A percentile compares a stretch with the other conserved stretches of the same genome.
Evolutionary conservation across 1,284 basidiomycete genomes (phyloP).

Genomic region (Sporisorium exsertum): DNA sequence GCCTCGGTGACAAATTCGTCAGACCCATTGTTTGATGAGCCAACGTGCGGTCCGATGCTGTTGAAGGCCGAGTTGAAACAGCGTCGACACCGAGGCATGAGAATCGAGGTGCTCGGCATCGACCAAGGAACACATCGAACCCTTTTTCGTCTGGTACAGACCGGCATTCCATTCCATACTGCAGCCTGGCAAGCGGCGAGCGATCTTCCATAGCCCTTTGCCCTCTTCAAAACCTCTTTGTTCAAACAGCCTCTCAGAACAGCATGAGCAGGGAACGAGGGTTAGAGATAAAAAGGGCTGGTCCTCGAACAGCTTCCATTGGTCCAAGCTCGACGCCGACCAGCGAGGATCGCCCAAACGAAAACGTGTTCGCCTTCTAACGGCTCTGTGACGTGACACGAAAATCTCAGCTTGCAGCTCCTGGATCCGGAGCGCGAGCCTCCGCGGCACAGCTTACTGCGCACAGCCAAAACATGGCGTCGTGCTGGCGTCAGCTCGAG

Average conservation of each 20-base stretch:
- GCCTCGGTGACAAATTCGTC: neutral
- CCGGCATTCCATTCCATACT: neutral
- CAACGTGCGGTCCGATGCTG: conserved; percentile 2
- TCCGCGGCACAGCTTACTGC: no score
- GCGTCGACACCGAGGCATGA: neutral
- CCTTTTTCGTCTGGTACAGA: neutral
- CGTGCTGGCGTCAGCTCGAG: neutral
- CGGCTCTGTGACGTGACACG: conserved; percentile 16
- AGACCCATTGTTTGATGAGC: no score
- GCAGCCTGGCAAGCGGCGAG: neutral
- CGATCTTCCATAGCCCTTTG: neutral
- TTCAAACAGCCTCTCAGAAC: neutral
- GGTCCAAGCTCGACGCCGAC: neutral
- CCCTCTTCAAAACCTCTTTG: neutral
- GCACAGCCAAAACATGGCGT: conserved; percentile 4
- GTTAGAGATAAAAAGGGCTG: conserved; percentile 12
- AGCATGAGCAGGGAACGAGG: neutral
- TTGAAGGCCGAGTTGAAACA: neutral
- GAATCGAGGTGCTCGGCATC: conserved; percentile 8
- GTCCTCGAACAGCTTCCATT: conserved; percentile 16
- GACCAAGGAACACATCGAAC: neutral
- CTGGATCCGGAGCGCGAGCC: neutral
- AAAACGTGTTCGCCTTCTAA: conserved; percentile 25
- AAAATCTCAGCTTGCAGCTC: neutral
- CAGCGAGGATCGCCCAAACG: conserved; percentile 2